phyloP scores from a whole-genome alignment of 805 yeast species.

The Kazachstania viticola region DNA sequence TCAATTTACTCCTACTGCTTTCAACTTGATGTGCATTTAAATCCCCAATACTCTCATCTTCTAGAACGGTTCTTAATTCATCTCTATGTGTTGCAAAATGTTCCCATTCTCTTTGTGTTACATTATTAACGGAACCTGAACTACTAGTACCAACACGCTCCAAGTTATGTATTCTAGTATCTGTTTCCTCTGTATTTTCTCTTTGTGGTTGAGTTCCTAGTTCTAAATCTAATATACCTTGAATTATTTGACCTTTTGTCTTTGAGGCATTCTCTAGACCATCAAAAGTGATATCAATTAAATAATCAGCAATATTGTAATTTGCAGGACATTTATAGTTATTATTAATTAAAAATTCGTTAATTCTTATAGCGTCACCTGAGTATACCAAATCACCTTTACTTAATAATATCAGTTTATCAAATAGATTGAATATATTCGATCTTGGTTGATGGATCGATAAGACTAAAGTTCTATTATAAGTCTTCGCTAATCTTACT shows the following conservation, averaged over 20 bases:
- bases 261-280: conserved; percentile 8
- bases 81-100: conserved; percentile 76
- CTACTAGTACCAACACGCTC: background rate
- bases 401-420: conserved; percentile 66
- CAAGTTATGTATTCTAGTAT: background rate
- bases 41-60: conserved; percentile 13
- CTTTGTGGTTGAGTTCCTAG: conserved; percentile 1
- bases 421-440: conserved; percentile 85
- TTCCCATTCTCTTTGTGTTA: conserved; percentile 74
- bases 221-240: conserved; percentile 1
- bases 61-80: conserved; percentile 34
- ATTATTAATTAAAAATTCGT: conserved; percentile 58
- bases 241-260: background rate
- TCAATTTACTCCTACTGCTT: conserved; percentile 11
- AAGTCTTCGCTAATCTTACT: conserved; percentile 66
- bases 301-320: conserved; percentile 85
- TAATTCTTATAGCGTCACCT: conserved; percentile 68
- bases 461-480: conserved; percentile 78
- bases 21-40: conserved; percentile 8
- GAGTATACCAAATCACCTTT: conserved; percentile 81
- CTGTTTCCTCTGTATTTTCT: background rate
- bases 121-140: conserved; percentile 22
- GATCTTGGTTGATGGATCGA: conserved; percentile 97
- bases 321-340: conserved; percentile 83
- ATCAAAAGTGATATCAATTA: conserved; percentile 82